Evolutionary conservation across 140 eudicot species (phyloP), one percentile per base, ranked within the genome.

Genomic region (Ambrosia hybrid): DNA sequence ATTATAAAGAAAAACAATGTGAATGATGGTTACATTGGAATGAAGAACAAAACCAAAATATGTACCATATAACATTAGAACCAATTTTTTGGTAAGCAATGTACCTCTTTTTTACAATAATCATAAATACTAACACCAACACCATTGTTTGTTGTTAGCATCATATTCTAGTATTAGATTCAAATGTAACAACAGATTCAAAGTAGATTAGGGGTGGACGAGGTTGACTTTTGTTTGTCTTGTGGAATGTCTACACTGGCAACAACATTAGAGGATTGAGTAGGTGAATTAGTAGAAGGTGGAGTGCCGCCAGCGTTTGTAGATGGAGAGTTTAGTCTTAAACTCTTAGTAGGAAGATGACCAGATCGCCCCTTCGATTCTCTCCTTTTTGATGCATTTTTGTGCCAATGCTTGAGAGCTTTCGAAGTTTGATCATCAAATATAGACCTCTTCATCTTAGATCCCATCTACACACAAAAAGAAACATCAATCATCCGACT

Each of bases 371-470:
- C 84, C 5, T 72, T 79, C 0, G 45, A 33, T 53, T 79, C 85
- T 81, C 80, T 89, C 81, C 81, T 89, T 71, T 78, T 82, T 43
- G 67, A 10, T 0, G 91, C 97, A 10, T 86, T 75, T 77, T 87
- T 88, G 49, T 87, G 92, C 98, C 98, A 93, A 48, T 73, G 84
- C 81, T 61, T 84, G 13, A 93, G 78, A 12, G 97, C 97, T 72
- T 93, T 90, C 36, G 88, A 85, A 12, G 98, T 90, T 84, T 93
- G 91, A 13, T 90, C 93, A 7, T 93, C 98, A 48, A 93, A 93
- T 0, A 93, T 90, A 13, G 96, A 75, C 76, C 79, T 85, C 75
- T 93, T 93, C 97, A 93, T 93, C 57, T 83, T 86, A 51, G 97
- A 90, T 59, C 98, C 98, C 98, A 93, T 90, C 96, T 93, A 73